Base-by-base conservation (phyloP, 1,284 basidiomycete species). In the Naganishia sp. region DNA sequence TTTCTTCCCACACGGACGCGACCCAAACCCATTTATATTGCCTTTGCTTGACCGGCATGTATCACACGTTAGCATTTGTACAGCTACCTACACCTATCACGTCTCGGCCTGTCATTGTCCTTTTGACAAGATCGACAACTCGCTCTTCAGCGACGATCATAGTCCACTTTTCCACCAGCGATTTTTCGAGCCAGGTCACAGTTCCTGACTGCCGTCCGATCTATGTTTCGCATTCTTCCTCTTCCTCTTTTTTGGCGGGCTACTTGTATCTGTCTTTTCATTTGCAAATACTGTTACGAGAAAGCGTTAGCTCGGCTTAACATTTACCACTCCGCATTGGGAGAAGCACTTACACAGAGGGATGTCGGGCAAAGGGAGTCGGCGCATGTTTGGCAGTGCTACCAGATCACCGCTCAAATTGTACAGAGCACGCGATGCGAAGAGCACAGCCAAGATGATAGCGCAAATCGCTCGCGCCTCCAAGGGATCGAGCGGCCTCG, bases 401-500 rank as follows among this genome's bases (percentile, higher is more conserved):
- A 36, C 23, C 2, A 61, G 48, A 21, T 61, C 48, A 9, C 65
- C 65, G 11, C 73, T 75, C n/a, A 77, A 69, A 63, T 78, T 78
- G 57, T 76, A 76, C 6, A 77, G 42, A 16, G 73, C 71, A 23
- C 77, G 69, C 5, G 54, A 55, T 3, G 73, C 59, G 61, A 78
- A 78, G 10, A 72, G 66, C 4, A 55, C 70, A 52, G 67, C 68
- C 11, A 72, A 43, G 11, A 75, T 45, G 0, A 67, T 46, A 13
- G 71, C 71, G 55, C 78, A 78, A 7, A 71, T 55, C 2, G 75
- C 70, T 15, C 74, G 70, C 18, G 75, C 74, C 44, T 75, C 75
- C 21, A 74, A 71, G 55, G 75, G 74, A 21, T 28, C 36, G 31
- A 66, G 44, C 15, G 36, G 45, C 65, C 46, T 55, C 21, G 61